phyloP scores from a whole-genome alignment of 2,329 filamentous ascomycete species.

The Stachybotrys chlorohalonatus region DNA sequence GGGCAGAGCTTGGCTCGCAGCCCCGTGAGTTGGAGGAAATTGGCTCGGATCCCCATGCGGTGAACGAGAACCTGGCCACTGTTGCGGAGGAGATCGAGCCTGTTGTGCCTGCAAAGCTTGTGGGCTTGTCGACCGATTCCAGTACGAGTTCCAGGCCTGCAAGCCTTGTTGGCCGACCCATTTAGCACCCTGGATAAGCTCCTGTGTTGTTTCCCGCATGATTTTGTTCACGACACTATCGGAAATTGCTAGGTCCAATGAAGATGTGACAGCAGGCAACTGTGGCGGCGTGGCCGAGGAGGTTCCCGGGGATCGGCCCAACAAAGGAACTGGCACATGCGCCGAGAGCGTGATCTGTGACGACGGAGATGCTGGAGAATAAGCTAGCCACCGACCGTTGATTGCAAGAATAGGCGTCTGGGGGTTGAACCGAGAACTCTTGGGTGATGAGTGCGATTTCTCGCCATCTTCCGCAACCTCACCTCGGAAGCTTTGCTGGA shows the following conservation, averaged over 20 bases:
- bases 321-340: conserved; percentile 45
- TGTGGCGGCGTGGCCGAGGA: conserved; percentile 58
- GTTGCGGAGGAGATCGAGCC: conserved; percentile 35
- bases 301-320: conserved; percentile 47
- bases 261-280: conserved; percentile 55
- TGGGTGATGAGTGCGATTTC: conserved; percentile 23
- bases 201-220: conserved; percentile 71
- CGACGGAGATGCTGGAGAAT: conserved; percentile 64
- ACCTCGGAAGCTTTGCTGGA: conserved; percentile 52
- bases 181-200: conserved; percentile 63
- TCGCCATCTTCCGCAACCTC: conserved; percentile 39
- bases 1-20: conserved; percentile 43
- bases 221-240: conserved; percentile 68
- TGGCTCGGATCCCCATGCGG: conserved; percentile 39
- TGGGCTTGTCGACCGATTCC: conserved; percentile 47
- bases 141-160: conserved; percentile 74
- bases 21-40: conserved; percentile 70
- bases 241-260: conserved; percentile 62
- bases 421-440: conserved; percentile 30
- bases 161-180: conserved; percentile 71
- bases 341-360: conserved; percentile 63
- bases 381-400: conserved; percentile 67
- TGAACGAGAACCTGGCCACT: conserved; percentile 36
- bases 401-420: conserved; percentile 61
- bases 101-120: conserved; percentile 31